phyloP scores from a whole-genome alignment of 768 basidiomycete species.

The Plicaturopsis crispa region DNA sequence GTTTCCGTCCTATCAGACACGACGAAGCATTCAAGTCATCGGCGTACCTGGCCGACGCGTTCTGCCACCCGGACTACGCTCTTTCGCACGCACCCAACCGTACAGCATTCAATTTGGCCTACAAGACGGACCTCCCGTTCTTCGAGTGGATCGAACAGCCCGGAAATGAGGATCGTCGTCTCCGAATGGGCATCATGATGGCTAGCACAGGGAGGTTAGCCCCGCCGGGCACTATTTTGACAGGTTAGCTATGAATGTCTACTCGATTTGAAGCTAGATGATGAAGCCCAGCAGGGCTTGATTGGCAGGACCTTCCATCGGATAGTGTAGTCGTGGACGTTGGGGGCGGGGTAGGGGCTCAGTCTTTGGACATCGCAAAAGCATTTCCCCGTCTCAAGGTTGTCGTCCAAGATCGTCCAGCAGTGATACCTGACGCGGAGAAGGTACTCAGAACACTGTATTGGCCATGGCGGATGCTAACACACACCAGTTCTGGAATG shows the following conservation, averaged over 20 bases:
- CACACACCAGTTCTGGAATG: constrained; percentile 18
- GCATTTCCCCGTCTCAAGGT: constrained; percentile 13
- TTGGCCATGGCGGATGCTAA: too few species aligned
- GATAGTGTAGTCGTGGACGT: constrained; percentile 20
- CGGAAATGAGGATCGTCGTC: constrained; percentile 11
- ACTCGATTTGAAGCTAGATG: constrained; percentile 6
- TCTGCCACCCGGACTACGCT: constrained; percentile 10
- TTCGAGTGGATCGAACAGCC: constrained; percentile 18
- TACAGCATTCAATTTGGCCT: constrained; percentile 12
- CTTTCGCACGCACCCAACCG: constrained; percentile 10
- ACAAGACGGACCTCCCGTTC: constrained; percentile 8
- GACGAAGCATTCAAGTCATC: constrained; percentile 15
- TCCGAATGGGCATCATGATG: constrained; percentile 19
- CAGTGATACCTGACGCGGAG: constrained; percentile 13
- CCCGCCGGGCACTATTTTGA: constrained; percentile 1
- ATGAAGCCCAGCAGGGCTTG: constrained; percentile 14
- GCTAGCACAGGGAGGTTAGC: constrained; percentile 5
- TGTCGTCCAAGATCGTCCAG: constrained; percentile 19
- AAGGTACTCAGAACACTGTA: too few species aligned
- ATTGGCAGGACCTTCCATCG: constrained; percentile 12
- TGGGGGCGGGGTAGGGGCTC: constrained; percentile 18
- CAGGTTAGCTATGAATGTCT: constrained; percentile 9
- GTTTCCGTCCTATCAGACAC: too few species aligned
- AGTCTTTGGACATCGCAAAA: constrained; percentile 11
- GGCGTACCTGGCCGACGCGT: constrained; percentile 12